Conservation (phyloP, 2,329 filamentous ascomycete species). For the Ophiostoma perfectum region DNA sequence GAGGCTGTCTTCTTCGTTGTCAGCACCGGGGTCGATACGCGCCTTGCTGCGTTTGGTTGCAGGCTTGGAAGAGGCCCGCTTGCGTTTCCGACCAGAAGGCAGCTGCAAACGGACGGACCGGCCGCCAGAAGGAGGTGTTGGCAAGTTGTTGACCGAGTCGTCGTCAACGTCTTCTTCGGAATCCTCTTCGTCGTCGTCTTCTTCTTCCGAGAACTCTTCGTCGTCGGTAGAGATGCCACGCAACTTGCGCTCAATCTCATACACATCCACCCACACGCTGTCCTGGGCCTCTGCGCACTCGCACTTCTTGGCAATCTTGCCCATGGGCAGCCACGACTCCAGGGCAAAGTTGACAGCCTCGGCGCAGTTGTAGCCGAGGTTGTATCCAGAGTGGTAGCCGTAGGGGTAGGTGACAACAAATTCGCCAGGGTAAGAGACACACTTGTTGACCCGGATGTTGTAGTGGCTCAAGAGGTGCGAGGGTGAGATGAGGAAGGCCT, state of each 20-base stretch:
- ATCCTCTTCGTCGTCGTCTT: constrained; percentile 60
- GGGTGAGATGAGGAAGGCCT: constrained; percentile 94
- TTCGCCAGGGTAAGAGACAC: constrained; percentile 92
- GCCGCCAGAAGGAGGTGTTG: constrained; percentile 57
- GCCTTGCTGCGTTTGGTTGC: constrained; percentile 13
- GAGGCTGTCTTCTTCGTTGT: constrained; percentile 28
- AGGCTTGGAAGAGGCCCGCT: constrained; percentile 39
- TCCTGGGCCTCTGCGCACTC: constrained; percentile 92
- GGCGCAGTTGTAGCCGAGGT: constrained; percentile 96
- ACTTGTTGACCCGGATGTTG: constrained; percentile 92
- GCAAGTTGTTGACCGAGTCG: constrained; percentile 51
- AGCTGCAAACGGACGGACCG: constrained; percentile 39
- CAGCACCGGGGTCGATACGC: constrained; percentile 25
- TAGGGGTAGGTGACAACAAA: constrained; percentile 99
- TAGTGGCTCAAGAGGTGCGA: constrained; percentile 80
- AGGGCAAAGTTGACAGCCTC: constrained; percentile 98
- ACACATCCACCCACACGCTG: constrained; percentile 96
- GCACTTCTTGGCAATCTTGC: constrained; percentile 92
- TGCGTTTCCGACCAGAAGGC: constrained; percentile 61
- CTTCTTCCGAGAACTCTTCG: constrained; percentile 42
- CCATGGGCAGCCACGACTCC: constrained; percentile 91
- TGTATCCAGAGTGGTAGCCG: constrained; percentile 96
- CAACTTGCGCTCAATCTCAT: constrained; percentile 90
- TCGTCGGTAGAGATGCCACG: constrained; percentile 83
- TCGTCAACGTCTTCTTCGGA: constrained; percentile 53